phyloP scores from a whole-genome alignment of 768 basidiomycete genomes.

The Kwoniella bestiolae region DNA sequence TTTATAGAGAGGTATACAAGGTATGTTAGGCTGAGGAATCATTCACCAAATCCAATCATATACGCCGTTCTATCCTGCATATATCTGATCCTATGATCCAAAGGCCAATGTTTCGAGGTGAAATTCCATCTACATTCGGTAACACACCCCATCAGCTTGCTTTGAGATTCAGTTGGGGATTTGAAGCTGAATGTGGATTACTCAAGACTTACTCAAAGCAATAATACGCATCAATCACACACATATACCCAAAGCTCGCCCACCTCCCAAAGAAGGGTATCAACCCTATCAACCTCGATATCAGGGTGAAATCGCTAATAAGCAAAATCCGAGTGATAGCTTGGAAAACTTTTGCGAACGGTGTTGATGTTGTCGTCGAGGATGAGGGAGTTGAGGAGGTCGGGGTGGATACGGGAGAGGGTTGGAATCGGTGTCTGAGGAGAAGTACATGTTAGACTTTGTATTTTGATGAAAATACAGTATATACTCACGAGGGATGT shows the following conservation, averaged over 20 bases:
- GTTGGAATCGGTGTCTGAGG: conserved; percentile 46
- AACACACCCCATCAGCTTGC: neutral
- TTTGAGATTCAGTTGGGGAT: neutral
- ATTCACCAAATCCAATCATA: conserved; percentile 54
- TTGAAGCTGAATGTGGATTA: too few relatives aligned
- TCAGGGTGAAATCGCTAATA: conserved; percentile 53
- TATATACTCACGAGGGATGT: conserved; percentile 49
- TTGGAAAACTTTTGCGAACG: conserved; percentile 29
- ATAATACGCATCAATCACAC: conserved; percentile 54
- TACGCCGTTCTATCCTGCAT: conserved; percentile 54
- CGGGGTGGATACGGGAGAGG: conserved; percentile 29
- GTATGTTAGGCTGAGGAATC: neutral
- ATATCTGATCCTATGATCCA: conserved; percentile 36
- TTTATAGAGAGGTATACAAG: neutral
- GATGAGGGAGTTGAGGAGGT: conserved; percentile 26
- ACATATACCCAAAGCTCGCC: conserved; percentile 47
- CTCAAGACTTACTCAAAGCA: conserved; percentile 50
- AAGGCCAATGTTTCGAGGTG: conserved; percentile 30
- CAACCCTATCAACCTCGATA: conserved; percentile 46
- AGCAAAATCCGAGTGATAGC: conserved; percentile 42
- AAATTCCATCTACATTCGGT: conserved; percentile 46
- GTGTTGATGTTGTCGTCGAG: conserved; percentile 14
- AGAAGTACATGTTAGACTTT: too few relatives aligned
- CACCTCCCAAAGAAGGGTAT: conserved; percentile 43
- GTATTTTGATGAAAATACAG: too few relatives aligned